Conservation (phyloP, 1,284 basidiomycete species). For the Pseudozyma tsukubaensis region DNA sequence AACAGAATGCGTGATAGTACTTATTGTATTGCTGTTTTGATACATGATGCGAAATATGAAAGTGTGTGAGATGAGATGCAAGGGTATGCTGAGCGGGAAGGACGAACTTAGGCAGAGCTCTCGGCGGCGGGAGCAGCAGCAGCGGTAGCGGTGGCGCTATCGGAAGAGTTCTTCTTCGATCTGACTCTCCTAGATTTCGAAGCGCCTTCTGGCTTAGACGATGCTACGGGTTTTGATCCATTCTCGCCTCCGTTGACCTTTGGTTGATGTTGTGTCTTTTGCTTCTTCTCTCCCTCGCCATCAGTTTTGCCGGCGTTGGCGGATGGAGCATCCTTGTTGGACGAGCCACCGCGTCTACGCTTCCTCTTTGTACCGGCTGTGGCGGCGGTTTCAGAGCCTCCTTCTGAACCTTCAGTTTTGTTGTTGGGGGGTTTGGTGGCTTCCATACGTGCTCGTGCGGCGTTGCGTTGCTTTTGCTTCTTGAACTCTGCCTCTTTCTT, state of each 20-base stretch:
- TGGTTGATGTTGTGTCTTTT: neutral
- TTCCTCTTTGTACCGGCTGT: constrained; percentile 10
- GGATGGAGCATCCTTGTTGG: neutral
- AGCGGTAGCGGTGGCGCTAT: neutral
- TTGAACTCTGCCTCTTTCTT: constrained; percentile 71
- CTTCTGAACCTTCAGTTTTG: neutral
- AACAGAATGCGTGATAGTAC: neutral
- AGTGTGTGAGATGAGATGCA: neutral
- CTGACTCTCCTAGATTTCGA: constrained; percentile 7
- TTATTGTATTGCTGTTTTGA: neutral
- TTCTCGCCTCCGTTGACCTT: neutral
- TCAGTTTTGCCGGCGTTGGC: neutral
- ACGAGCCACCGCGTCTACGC: constrained; percentile 3
- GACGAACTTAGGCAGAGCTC: constrained; percentile 8
- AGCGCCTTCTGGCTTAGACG: neutral
- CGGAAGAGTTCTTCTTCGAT: constrained; percentile 2
- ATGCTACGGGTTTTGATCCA: neutral
- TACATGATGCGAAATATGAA: constrained; percentile 6
- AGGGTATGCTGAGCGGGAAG: neutral
- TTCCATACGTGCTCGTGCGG: constrained; percentile 20
- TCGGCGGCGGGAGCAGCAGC: constrained; percentile 7
- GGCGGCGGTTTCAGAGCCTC: neutral
- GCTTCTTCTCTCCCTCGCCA: neutral
- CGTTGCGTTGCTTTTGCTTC: constrained; percentile 43
- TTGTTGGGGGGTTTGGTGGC: constrained; percentile 12